phyloP scores from a whole-genome alignment of 768 basidiomycete species.

The Podaxis rugospora region DNA sequence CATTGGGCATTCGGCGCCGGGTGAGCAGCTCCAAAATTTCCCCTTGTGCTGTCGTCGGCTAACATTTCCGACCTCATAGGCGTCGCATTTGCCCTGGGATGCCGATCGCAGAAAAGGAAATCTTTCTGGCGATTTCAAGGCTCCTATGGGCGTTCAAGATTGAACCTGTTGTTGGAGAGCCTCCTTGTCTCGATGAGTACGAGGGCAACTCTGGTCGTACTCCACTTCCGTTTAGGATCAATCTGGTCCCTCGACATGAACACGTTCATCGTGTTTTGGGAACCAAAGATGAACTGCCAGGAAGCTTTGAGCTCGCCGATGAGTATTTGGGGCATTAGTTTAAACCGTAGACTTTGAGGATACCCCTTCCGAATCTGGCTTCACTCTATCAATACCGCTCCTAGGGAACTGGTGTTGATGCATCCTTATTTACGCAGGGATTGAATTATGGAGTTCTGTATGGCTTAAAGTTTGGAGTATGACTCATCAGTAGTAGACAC shows the following conservation, averaged over 20 bases:
- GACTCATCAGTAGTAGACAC: no score
- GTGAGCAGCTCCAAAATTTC: constrained; percentile 21
- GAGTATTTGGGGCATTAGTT: no score
- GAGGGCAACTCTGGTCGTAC: background rate
- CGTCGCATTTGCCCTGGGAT: background rate
- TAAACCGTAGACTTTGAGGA: no score
- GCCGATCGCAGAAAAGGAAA: background rate
- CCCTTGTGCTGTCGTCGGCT: background rate
- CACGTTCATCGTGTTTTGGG: no score
- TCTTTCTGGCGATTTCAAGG: background rate
- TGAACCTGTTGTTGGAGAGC: background rate
- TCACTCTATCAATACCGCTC: no score
- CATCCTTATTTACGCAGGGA: no score
- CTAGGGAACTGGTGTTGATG: no score
- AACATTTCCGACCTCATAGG: background rate
- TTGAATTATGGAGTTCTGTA: no score
- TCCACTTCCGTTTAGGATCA: background rate
- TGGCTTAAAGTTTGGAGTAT: no score
- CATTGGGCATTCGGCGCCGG: constrained; percentile 47
- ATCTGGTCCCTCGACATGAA: background rate
- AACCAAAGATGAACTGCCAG: no score
- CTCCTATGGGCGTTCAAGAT: background rate
- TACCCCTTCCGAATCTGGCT: no score
- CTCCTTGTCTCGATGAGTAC: background rate
- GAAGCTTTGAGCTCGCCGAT: no score